Base-by-base conservation (phyloP, 2,329 filamentous ascomycete genomes). In the Neonectria coccinea region DNA sequence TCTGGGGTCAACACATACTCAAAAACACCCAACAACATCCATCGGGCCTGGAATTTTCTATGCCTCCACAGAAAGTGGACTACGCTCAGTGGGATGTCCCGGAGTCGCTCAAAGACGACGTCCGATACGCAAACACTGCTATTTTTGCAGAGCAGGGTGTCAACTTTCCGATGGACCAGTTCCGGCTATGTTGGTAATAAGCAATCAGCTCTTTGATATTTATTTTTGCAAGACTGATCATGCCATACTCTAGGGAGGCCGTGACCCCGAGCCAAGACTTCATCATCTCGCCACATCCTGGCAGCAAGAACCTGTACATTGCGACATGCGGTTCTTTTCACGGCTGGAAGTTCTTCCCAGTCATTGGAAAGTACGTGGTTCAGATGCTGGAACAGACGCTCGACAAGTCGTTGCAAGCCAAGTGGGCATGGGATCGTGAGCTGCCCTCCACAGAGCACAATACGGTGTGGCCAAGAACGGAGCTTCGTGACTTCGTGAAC, bases 181-280 rank as follows among this genome's bases (percentile, higher is more conserved):
- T 51, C n/a, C 48, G 48, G n/a, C 33, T 51, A 8, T 51, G 48
- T n/a, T 51, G 48, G 48, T 51, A 51, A 31, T 51, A 51, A 31
- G 48, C 31, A 29, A 39, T 2, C 11, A 3, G 6, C n/a, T 16
- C 14, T 16, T 11, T 20, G 7, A 5, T 33, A 31, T 1, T 2
- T 14, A 6, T n/a, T 9, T n/a, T 20, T 6, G n/a, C 12, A 27
- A 7, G 10, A 7, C 9, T 33, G 33, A 33, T 22, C 29, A 7
- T 29, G 7, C 6, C 14, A 5, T 10, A 10, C n/a, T 51, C n/a
- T 14, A 51, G 48, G 48, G 48, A 51, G 29, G 48, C 48, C 8
- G 10, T 51, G 16, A 51, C 48, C 2, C 48, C 48, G 9, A 51
- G 48, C 6, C 27, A 51, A 10, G 48, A 51, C 29, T 51, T 51